A percentile compares a stretch with the other conserved stretches of the same genome.
These are phyloP conservation scores for Mrakia hoshinonis DNA, from an alignment of 768 basidiomycete genomes.

Conservation along the genomic window DNA sequence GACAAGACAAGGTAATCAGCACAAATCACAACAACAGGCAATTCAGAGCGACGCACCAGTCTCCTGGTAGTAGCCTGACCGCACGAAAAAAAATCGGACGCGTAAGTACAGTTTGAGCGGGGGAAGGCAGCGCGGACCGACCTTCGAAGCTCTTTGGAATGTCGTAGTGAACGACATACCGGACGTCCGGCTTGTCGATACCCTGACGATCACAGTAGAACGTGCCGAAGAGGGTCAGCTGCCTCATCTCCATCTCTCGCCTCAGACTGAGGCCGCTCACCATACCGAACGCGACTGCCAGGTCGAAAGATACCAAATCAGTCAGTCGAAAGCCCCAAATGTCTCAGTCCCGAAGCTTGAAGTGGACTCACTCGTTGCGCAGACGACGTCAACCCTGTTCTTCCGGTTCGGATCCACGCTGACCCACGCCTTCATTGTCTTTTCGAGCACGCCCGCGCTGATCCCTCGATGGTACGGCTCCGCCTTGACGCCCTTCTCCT, in stretches of 20 bases:
- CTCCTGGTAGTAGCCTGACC: slow-evolving; percentile 73
- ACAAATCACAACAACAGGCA: too few species aligned
- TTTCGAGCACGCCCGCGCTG: slow-evolving; percentile 48
- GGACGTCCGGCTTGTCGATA: slow-evolving; percentile 70
- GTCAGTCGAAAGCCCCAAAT: neutral
- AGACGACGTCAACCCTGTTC: slow-evolving; percentile 30
- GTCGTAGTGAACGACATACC: slow-evolving; percentile 74
- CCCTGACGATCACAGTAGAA: slow-evolving; percentile 42
- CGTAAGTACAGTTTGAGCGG: neutral
- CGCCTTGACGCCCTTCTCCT: slow-evolving; percentile 57
- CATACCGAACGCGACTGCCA: slow-evolving; percentile 76
- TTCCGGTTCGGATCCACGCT: slow-evolving; percentile 39
- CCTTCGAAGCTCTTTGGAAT: slow-evolving; percentile 77
- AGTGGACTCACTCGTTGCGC: slow-evolving; percentile 24
- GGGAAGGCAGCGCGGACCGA: slow-evolving; percentile 34
- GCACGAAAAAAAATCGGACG: neutral
- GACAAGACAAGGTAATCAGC: neutral
- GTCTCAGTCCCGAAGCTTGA: too few species aligned
- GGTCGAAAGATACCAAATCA: slow-evolving; percentile 42
- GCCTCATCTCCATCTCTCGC: neutral
- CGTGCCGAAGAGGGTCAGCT: neutral
- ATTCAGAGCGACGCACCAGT: slow-evolving; percentile 35
- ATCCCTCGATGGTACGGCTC: slow-evolving; percentile 69
- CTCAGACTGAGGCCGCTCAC: slow-evolving; percentile 30
- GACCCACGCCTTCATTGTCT: slow-evolving; percentile 53